Base-by-base conservation (phyloP, 1,284 basidiomycete genomes). In the Fomitopsis palustris region DNA sequence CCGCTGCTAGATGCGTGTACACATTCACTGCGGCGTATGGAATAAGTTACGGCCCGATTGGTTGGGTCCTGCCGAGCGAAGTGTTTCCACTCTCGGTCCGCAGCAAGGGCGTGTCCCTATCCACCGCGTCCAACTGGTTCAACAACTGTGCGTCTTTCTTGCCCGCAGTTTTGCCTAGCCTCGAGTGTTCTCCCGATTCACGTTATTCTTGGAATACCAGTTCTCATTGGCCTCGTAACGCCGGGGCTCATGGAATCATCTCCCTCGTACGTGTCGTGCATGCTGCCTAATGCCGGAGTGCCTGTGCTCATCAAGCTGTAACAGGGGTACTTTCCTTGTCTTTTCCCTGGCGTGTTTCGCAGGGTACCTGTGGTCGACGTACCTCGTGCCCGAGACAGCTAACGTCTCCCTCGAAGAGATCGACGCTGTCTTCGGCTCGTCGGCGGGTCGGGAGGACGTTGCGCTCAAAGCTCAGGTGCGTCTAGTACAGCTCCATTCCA, bases 11-110 rank as follows among this genome's bases (percentile, higher is more conserved):
- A 56, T 84, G 81, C 56, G 82, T 91, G 49, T 93, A 92, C 70
- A 68, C 81, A 10, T 95, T 93, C 76, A 94, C 92, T 29, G 85
- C 84, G 58, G 87, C 88, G 27, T 96, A 94, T 70, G 92, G 93
- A 2, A 75, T 87, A 45, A 92, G 90, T 39, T 88, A 92, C 70
- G 93, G 93, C 1, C 94, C 94, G 1, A 84, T 93, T 64, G 90
- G 87, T 12, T 96, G 93, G 92, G 84, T 93, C 1, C 78, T 93
- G 1, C 87, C 90, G 0, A 86, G 83, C 63, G 92, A 93, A 73
- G 87, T 96, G 23, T 95, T 95, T 74, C 89, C 94, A 5, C 77
- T 93, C n/a, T 90, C 91, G 8, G 85, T 95, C 73, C 81, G 93
- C 68, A 87, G 92, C 63, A 87, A 88, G 70, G 94, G 93, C 62